Base-by-base conservation (phyloP, 108 stramenopile species). In the Nitzschia putrida region DNA sequence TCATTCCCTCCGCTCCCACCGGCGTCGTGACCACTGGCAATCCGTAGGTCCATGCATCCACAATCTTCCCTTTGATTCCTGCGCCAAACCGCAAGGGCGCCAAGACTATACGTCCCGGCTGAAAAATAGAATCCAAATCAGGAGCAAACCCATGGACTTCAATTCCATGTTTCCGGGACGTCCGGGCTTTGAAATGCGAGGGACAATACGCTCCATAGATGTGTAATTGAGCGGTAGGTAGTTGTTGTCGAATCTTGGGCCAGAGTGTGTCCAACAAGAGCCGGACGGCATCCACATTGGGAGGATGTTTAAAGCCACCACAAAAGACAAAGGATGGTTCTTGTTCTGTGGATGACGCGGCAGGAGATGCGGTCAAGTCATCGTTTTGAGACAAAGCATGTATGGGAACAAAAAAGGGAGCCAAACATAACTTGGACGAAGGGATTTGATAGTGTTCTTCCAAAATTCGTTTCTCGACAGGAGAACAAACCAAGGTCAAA, bases 61-160 rank as follows among this genome's bases (percentile, higher is more conserved):
- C 60, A 23, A 94, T 89, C 68, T 94, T 94, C 0, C 93, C 93
- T 76, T 94, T 94, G 61, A 94, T 85, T 3, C 93, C 93, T 0
- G 89, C 90, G 13, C 93, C 93, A 71, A 82, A 94, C 12, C 93
- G 74, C 53, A 94, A 64, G 4, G 93, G 93, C 13, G 93, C 93
- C 16, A 94, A 66, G 34, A 88, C 49, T 3, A 91, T 79, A 14
- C 87, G 73, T 9, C 40, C 18, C 1, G 53, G 41, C 2, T 59
- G 11, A 60, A 88, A 69, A 16, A 79, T 69, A 2, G 42, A n/a
- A 22, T 72, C 52, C 26, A 89, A 66, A 45, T 72, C 61, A 10
- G 72, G 56, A 18, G 78, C 68, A 56, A 72, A 77, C 7, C 93
- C 93, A 69, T 83, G 82, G 2, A 91, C 73, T 16, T 73, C n/a